Conservation (phyloP, 768 basidiomycete genomes). For the Pleurotus tuber-regium region DNA sequence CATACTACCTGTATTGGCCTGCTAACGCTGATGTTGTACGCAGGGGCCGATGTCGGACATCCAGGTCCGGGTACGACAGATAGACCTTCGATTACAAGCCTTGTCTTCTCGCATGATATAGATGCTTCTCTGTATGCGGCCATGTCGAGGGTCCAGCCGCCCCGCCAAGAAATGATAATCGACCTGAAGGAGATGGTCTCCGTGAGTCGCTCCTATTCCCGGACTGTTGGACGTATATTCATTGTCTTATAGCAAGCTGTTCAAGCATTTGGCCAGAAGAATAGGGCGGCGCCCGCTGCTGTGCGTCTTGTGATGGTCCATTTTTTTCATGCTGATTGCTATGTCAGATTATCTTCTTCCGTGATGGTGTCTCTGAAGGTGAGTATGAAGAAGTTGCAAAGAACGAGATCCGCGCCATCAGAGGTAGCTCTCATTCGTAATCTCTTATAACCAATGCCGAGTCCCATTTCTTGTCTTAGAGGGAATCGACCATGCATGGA, state of each 20-base stretch:
- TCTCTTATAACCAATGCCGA: neutral
- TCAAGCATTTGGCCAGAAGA: slow-evolving; percentile 13
- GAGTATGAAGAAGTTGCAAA: slow-evolving; percentile 33
- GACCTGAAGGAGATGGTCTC: slow-evolving; percentile 38
- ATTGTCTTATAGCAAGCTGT: slow-evolving; percentile 18
- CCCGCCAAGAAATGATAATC: slow-evolving; percentile 45
- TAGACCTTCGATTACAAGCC: slow-evolving; percentile 41
- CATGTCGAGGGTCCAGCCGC: slow-evolving; percentile 38
- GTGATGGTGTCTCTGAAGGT: slow-evolving; percentile 47
- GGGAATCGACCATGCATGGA: slow-evolving; percentile 19
- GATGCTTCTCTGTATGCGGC: slow-evolving; percentile 45
- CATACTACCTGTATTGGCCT: neutral
- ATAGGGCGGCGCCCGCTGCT: slow-evolving; percentile 16
- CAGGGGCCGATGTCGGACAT: slow-evolving; percentile 64
- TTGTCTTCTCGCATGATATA: slow-evolving; percentile 52
- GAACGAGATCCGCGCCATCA: slow-evolving; percentile 44
- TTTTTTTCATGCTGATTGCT: neutral
- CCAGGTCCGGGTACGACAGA: slow-evolving; percentile 49
- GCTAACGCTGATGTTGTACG: neutral
- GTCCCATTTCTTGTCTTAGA: neutral
- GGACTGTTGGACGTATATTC: too few relatives aligned
- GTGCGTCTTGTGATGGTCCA: neutral
- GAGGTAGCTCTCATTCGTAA: slow-evolving; percentile 27
- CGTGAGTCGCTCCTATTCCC: slow-evolving; percentile 19
- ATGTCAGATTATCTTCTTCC: slow-evolving; percentile 39